These are phyloP conservation scores for Amyloporia xantha DNA, from an alignment of 768 basidiomycete genomes.

Conservation along the genomic window DNA sequence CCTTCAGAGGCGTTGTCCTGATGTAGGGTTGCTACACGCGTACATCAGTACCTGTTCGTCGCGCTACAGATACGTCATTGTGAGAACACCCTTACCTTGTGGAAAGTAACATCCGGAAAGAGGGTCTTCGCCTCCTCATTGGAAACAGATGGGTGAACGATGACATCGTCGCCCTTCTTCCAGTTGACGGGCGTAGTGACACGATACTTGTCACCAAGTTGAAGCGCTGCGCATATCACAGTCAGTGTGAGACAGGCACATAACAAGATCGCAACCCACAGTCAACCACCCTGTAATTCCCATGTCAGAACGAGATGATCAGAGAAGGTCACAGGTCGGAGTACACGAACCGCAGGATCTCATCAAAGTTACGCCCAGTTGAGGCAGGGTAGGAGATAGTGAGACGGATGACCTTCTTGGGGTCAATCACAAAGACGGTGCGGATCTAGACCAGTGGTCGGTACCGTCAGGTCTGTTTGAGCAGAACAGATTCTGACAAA, in stretches of 20 bases:
- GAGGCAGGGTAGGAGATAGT: slow-evolving; percentile 90
- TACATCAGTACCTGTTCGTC: slow-evolving; percentile 2
- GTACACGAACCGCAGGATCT: slow-evolving; percentile 47
- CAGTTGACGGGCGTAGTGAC: slow-evolving; percentile 94
- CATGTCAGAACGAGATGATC: background rate
- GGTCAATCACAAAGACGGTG: slow-evolving; percentile 96
- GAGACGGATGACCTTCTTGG: slow-evolving; percentile 90
- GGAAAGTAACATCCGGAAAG: slow-evolving; percentile 78
- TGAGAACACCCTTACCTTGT: slow-evolving; percentile 50
- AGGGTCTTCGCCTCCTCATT: slow-evolving; percentile 88
- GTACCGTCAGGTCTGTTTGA: slow-evolving; percentile 12
- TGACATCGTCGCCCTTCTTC: slow-evolving; percentile 90
- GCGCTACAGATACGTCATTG: background rate
- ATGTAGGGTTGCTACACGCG: slow-evolving; percentile 72
- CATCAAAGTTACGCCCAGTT: slow-evolving; percentile 89
- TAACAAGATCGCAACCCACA: slow-evolving; percentile 24
- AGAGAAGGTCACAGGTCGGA: background rate
- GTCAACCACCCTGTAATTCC: slow-evolving; percentile 60
- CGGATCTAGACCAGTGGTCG: slow-evolving; percentile 51
- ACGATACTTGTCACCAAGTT: slow-evolving; percentile 80
- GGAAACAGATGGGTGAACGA: slow-evolving; percentile 78
- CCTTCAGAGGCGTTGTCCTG: slow-evolving; percentile 61
- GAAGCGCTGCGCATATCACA: slow-evolving; percentile 53
- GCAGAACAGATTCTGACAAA: background rate
- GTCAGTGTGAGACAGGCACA: background rate